Evolutionary conservation across 495 filamentous ascomycete species (phyloP).

Genomic region (Penicillium desertorum): DNA sequence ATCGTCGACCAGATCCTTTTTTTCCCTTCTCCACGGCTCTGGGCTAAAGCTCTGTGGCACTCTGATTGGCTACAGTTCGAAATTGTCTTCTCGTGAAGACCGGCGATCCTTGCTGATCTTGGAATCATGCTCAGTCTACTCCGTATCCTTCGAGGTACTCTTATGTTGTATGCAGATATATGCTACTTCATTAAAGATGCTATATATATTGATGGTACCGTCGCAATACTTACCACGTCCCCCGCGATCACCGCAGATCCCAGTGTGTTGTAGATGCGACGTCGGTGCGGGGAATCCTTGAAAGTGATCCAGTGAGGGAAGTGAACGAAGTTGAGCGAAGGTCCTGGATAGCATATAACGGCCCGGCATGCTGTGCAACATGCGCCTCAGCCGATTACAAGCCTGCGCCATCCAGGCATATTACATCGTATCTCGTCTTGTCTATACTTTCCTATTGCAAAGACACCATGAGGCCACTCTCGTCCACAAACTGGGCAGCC

Average conservation of each 20-base stretch:
- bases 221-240: conserved; percentile 19
- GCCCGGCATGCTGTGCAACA: not conserved
- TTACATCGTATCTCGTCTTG: not conserved
- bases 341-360: not conserved
- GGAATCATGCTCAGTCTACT: not conserved
- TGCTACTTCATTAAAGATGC: not conserved
- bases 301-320: not conserved
- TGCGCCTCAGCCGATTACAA: not conserved
- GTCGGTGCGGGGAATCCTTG: conserved; percentile 24
- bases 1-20: not conserved
- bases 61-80: not conserved
- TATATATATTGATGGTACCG: conserved; percentile 22
- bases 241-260: conserved; percentile 16
- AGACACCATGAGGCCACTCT: conserved; percentile 14
- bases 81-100: not conserved
- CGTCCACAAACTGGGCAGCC: not conserved
- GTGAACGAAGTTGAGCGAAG: not conserved
- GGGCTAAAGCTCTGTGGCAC: not conserved
- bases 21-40: not conserved
- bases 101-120: not conserved
- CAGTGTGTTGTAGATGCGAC: conserved; percentile 11
- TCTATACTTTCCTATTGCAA: not conserved
- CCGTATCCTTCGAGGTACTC: not conserved
- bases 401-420: not conserved
- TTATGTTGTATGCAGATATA: not conserved